Conservation (phyloP, 257 asterid genomes). For the Coffea canephora region DNA sequence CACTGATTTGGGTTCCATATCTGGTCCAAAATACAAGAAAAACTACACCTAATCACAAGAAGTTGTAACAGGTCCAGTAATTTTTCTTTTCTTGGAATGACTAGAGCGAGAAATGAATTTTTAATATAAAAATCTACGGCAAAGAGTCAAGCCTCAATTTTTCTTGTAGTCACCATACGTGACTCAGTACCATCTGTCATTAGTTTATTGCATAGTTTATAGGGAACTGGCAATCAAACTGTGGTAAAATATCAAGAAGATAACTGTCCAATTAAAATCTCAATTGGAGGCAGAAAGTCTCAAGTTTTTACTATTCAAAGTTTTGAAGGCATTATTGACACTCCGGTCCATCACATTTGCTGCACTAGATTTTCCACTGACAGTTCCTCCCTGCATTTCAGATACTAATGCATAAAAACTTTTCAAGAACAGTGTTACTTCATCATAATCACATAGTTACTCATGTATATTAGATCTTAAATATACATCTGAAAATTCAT, state of each 20-base stretch:
- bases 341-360: slow-evolving; percentile 71
- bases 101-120: neutral
- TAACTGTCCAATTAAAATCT: neutral
- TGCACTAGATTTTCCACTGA: slow-evolving; percentile 31
- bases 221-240: neutral
- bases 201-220: too few species aligned
- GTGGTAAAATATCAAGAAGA: too few species aligned
- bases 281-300: neutral
- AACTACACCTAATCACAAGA: neutral
- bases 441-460: neutral
- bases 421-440: too few species aligned
- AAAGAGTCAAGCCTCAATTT: neutral
- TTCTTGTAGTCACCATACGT: neutral
- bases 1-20: slow-evolving; percentile 71
- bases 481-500: slow-evolving; percentile 32
- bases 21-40: slow-evolving; percentile 36
- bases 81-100: neutral
- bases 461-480: neutral
- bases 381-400: slow-evolving; percentile 26
- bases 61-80: neutral
- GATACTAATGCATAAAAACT: neutral
- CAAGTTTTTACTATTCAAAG: slow-evolving; percentile 47
- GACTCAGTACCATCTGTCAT: too few species aligned
- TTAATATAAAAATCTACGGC: neutral
- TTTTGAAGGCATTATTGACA: slow-evolving; percentile 44